Evolutionary conservation across 225 moss, liverwort and hornwort species (phyloP).

Genomic region (Straminergon stramineum): DNA sequence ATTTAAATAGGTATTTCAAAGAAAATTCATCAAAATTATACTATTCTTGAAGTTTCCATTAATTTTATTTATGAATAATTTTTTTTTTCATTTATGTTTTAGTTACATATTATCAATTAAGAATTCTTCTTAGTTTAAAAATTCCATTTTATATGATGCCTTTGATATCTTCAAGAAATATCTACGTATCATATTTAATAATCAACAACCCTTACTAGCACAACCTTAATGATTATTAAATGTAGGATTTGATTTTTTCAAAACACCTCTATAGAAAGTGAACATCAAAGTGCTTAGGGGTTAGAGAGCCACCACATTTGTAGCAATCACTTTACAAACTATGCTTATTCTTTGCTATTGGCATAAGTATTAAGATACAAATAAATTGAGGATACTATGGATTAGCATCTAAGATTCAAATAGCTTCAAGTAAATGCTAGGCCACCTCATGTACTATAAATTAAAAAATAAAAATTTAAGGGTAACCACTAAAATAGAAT

Average conservation of each 20-base stretch:
- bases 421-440: background rate
- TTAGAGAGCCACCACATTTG: too few relatives aligned
- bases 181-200: background rate
- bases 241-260: background rate
- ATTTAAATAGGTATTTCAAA: background rate
- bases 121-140: background rate
- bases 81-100: too few relatives aligned
- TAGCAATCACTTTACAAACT: background rate
- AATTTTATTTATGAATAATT: too few relatives aligned
- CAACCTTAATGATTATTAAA: background rate
- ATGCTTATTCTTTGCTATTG: background rate
- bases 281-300: too few relatives aligned
- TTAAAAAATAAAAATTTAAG: background rate
- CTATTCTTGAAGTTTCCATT: background rate
- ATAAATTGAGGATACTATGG: background rate
- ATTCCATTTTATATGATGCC: background rate
- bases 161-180: background rate
- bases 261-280: background rate
- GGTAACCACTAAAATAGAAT: background rate
- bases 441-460: too few relatives aligned
- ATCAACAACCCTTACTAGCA: too few relatives aligned
- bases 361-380: background rate
- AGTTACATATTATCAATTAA: too few relatives aligned
- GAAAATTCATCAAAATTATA: background rate
- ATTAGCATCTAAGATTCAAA: background rate